Conservation (phyloP, 805 yeast genomes). For the Suhomyces prunicola region DNA sequence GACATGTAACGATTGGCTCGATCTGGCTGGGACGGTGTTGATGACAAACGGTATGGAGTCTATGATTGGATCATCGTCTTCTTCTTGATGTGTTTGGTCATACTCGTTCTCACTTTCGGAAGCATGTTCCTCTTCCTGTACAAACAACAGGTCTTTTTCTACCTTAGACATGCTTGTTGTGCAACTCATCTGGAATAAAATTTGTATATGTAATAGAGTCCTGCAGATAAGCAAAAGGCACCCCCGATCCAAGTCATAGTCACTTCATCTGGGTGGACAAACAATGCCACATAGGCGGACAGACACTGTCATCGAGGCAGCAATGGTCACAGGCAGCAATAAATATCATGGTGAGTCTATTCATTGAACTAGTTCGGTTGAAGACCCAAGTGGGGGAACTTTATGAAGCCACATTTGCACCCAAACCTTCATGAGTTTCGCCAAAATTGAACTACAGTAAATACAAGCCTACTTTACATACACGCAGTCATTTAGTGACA, state of each 20-base stretch:
- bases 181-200: neutral
- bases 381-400: neutral
- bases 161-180: neutral
- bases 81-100: constrained; percentile 12
- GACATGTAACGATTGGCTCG: constrained; percentile 31
- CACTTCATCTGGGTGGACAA: neutral
- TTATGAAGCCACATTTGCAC: neutral
- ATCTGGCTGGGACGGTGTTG: constrained; percentile 20
- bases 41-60: constrained; percentile 37
- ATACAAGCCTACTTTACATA: too few species aligned
- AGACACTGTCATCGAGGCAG: neutral
- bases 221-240: neutral
- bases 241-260: neutral
- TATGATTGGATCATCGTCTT: constrained; percentile 35
- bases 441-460: neutral
- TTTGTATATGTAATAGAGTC: neutral
- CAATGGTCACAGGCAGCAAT: neutral
- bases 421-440: neutral
- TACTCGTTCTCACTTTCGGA: constrained; percentile 9
- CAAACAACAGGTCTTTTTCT: constrained; percentile 14
- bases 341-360: neutral
- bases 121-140: constrained; percentile 20
- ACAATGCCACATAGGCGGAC: neutral
- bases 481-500: neutral
- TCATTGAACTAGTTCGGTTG: too few species aligned